Base-by-base conservation (phyloP, 352 stramenopile genomes). In the Pythium utonaiense region DNA sequence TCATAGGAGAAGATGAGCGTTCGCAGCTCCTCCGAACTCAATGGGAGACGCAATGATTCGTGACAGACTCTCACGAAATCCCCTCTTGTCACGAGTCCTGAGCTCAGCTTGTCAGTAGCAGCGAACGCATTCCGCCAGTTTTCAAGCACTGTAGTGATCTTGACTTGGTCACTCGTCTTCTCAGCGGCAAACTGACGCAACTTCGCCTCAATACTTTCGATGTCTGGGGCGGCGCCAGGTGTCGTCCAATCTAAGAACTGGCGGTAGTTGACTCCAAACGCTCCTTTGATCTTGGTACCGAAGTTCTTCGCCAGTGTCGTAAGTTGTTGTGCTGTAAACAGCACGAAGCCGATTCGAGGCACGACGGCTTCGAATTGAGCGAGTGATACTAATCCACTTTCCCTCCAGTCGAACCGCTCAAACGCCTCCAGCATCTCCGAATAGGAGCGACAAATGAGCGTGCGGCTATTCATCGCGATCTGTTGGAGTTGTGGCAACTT, bases 211-310 rank as follows among this genome's bases (percentile, higher is more conserved):
- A 88, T 58, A 14, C 59, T 60, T 24, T 76, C 69, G 19, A 88
- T 74, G 25, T 75, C 67, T 8, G 71, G 50, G 21, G 66, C 31
- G 16, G 66, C 52, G 49, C 19, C 58, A 17, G 74, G 80, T 7
- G 74, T 86, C 31, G 75, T 79, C 83, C 83, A 92, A 53, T 90
- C 75, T 28, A 92, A 53, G 22, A 89, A 88, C 34, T 85, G 69
- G 3, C 68, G 67, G 48, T 88, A 90, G 31, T 89, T 85, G 27
- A 92, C 76, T 2, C 74, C 78, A 56, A 86, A 89, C 3, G 59
- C 34, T 0, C 70, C 71, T 14, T 71, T 66, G n/a, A 62, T 36
- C 34, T 87, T 86, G 6, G 65, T 57, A 16, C 81, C 67, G 45
- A 90, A 92, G 17, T 49, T 49, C 48, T 83, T 89, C 2, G 71